Percentiles rank a stretch among this genome's conserved stretches.
phyloP scores from a whole-genome alignment of 1,139 yeast species.

The Yamadazyma conglobata region DNA sequence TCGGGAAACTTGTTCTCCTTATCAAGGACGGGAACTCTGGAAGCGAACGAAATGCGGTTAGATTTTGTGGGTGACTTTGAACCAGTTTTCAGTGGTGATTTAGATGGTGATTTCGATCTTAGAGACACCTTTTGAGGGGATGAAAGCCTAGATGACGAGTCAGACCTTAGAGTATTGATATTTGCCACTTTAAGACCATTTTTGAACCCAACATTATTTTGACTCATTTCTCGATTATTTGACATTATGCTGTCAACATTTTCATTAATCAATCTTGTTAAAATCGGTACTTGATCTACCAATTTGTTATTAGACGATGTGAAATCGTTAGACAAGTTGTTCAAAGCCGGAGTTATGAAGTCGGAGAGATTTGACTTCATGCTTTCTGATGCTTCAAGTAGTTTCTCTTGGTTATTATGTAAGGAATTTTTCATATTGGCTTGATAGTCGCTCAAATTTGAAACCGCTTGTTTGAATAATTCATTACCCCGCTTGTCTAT shows the following conservation, averaged over 20 bases:
- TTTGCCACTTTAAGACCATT: slow-evolving; percentile 5
- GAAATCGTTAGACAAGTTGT: slow-evolving; percentile 2
- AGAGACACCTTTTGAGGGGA: no score
- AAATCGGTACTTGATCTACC: slow-evolving; percentile 2
- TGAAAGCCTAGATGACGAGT: no score
- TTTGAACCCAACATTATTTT: no score
- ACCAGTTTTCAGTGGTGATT: slow-evolving; percentile 7
- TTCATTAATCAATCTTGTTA: no score
- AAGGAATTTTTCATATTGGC: slow-evolving; percentile 8
- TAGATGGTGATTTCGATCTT: slow-evolving; percentile 1
- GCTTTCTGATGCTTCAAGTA: slow-evolving; percentile 5
- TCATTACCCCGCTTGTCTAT: slow-evolving; percentile 8
- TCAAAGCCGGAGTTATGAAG: slow-evolving; percentile 7
- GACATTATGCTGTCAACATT: no score
- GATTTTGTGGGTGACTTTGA: slow-evolving; percentile 9
- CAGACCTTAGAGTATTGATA: no score
- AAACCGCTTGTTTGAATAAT: slow-evolving; percentile 8
- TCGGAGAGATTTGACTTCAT: slow-evolving; percentile 6
- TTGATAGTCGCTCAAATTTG: slow-evolving; percentile 9
- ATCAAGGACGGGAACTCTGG: slow-evolving; percentile 11
- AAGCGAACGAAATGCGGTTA: not conserved
- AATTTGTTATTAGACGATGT: not conserved
- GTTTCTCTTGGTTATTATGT: slow-evolving; percentile 6
- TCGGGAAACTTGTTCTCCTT: slow-evolving; percentile 14
- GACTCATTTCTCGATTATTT: no score